Percentiles rank a stretch among this genome's conserved stretches.
phyloP scores from a whole-genome alignment of 148 eudicot genomes.

The Cornus kousa region DNA sequence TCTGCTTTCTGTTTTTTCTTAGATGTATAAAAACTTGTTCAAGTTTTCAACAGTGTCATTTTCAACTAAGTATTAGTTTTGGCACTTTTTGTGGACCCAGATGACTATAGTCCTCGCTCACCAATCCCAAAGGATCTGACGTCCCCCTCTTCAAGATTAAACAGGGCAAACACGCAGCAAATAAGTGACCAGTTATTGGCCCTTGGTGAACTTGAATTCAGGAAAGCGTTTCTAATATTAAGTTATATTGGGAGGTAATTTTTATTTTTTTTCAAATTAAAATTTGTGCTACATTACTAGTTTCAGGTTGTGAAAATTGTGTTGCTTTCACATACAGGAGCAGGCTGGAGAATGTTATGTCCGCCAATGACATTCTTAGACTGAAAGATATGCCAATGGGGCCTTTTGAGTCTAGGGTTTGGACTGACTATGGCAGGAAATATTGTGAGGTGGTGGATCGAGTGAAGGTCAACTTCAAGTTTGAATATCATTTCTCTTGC shows the following conservation, averaged over 20 bases:
- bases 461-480: slow-evolving; percentile 36
- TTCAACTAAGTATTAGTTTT: not conserved
- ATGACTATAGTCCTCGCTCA: not conserved
- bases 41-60: not conserved
- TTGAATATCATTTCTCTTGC: not conserved
- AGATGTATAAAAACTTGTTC: not conserved
- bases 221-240: slow-evolving; percentile 56
- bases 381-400: slow-evolving; percentile 38
- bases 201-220: slow-evolving; percentile 51
- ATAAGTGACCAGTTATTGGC: slow-evolving; percentile 23
- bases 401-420: slow-evolving; percentile 48
- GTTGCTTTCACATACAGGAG: slow-evolving; percentile 30
- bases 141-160: slow-evolving; percentile 14
- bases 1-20: not conserved
- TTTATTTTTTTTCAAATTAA: slow-evolving; percentile 7
- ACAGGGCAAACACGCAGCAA: not conserved
- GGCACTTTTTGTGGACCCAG: not conserved
- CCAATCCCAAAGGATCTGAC: not conserved
- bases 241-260: slow-evolving; percentile 63
- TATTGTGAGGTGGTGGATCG: slow-evolving; percentile 37
- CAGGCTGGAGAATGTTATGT: slow-evolving; percentile 45
- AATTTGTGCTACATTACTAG: not conserved
- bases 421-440: slow-evolving; percentile 49
- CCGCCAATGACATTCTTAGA: slow-evolving; percentile 25
- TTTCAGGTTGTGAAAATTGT: not conserved